Evolutionary conservation across 1,139 yeast species (phyloP), one percentile per base, ranked within the genome.

Genomic region (Sugiyamaella grinbergsii): DNA sequence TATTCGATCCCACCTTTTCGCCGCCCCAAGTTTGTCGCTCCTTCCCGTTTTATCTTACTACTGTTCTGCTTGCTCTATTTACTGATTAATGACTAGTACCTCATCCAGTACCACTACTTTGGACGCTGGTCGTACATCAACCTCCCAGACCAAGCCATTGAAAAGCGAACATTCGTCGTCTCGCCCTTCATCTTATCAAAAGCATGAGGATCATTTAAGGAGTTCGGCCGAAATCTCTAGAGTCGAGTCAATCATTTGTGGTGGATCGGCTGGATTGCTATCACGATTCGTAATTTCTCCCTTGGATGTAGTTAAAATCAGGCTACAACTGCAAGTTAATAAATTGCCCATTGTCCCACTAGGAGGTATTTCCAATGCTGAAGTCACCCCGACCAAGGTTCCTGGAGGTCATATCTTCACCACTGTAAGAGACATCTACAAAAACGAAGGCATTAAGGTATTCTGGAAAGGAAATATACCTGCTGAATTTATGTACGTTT

Each of bases 391-490:
- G 7, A 19, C 22, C 11, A 13, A 47, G 2, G 41, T 50, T 24
- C 48, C 52, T 1, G 58, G 55, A 2, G 55, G 37, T 5, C 73
- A 75, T 1, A 61, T 76, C 1, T 34, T 68, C 2, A 56, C 62
- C 3, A 72, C 79, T 0, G 63, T 75, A 26, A 48, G 46, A 11
- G 63, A 70, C 1, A 74, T 82, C 1, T 59, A 69, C 1, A 59
- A 60, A 15, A 71, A 74, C 24, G 89, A 83, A 61, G 88, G 89
- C 2, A n/a, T 77, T 0, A 56, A 62, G 10, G 83, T 91, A 0
- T 73, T 93, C 19, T 93, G 98, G 98, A 91, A 90, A 67, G 98
- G 98, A 0, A 93, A 93, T 65, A 79, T 88, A 0, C 96, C 98
- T 0, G 98, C 98, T 0, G 91, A 89, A 58, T 69, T 82, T 38